These are phyloP conservation scores for Umbelopsis isabellina DNA, from an alignment of 192 early-diverging fungal species.

Conservation along the genomic window DNA sequence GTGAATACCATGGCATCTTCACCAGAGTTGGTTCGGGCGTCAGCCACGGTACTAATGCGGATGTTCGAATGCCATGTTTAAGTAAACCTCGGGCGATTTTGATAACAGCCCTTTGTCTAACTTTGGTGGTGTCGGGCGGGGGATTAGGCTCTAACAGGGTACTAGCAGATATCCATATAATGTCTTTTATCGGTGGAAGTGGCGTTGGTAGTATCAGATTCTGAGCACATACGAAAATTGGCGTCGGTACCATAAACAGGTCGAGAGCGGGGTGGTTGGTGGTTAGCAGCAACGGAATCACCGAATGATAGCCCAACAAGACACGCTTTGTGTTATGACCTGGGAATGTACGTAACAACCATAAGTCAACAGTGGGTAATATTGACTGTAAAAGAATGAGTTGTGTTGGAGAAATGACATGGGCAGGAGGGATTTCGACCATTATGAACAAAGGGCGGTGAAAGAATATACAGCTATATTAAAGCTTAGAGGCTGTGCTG, in stretches of 20 bases:
- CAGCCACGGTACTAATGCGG: background rate
- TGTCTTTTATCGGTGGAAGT: conserved; percentile 5
- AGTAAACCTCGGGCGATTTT: background rate
- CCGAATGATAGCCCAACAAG: background rate
- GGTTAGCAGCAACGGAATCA: background rate
- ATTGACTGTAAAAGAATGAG: background rate
- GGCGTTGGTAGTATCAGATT: conserved; percentile 1
- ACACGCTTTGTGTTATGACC: background rate
- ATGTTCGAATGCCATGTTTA: background rate
- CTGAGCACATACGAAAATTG: conserved; percentile 8
- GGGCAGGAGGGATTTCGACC: background rate
- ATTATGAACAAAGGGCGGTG: background rate
- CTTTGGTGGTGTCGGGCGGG: background rate
- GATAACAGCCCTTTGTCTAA: background rate
- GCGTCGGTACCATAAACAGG: conserved; percentile 14
- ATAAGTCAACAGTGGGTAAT: conserved; percentile 1
- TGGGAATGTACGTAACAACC: background rate
- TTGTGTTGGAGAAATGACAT: background rate
- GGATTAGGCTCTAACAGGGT: conserved; percentile 7
- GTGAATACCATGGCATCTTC: background rate
- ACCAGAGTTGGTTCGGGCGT: background rate
- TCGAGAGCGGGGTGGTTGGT: background rate
- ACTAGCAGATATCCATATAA: background rate
- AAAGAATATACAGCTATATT: too few species aligned
- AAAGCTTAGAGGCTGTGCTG: too few species aligned